These are phyloP conservation scores for Phytophthora meadii DNA, from an alignment of 352 stramenopile species.

Conservation along the genomic window DNA sequence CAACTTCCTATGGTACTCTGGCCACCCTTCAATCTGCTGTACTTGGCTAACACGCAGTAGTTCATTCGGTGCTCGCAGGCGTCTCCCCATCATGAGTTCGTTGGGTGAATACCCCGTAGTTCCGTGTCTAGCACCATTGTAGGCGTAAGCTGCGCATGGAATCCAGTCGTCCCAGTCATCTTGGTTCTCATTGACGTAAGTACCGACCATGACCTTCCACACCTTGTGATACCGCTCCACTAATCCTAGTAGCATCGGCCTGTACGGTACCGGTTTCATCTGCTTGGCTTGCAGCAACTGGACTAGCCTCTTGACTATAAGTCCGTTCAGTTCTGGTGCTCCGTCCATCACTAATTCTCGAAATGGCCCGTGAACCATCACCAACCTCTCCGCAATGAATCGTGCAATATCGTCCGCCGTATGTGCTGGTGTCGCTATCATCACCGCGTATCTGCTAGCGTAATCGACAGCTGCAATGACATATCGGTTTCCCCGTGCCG, in stretches of 20 bases:
- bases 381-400: slow-evolving; percentile 11
- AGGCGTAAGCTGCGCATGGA: slow-evolving; percentile 8
- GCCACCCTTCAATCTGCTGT: background rate
- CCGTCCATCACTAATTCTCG: slow-evolving; percentile 24
- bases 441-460: slow-evolving; percentile 10
- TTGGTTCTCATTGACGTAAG: slow-evolving; percentile 14
- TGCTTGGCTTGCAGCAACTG: slow-evolving; percentile 17
- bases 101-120: slow-evolving; percentile 2
- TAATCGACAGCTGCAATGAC: too few relatives aligned
- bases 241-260: slow-evolving; percentile 12
- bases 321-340: slow-evolving; percentile 13
- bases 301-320: slow-evolving; percentile 5
- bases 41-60: slow-evolving; percentile 4
- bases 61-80: slow-evolving; percentile 7
- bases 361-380: slow-evolving; percentile 19
- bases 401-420: slow-evolving; percentile 4
- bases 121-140: slow-evolving; percentile 2
- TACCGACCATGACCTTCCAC: slow-evolving; percentile 32
- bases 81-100: slow-evolving; percentile 15
- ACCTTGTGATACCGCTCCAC: background rate
- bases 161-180: slow-evolving; percentile 31
- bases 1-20: background rate
- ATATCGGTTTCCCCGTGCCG: too few relatives aligned
- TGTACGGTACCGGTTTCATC: slow-evolving; percentile 21
- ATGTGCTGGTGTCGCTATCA: slow-evolving; percentile 1